These are phyloP conservation scores for Leptographium wingfieldii DNA, from an alignment of 2,329 filamentous ascomycete species.

Conservation along the genomic window DNA sequence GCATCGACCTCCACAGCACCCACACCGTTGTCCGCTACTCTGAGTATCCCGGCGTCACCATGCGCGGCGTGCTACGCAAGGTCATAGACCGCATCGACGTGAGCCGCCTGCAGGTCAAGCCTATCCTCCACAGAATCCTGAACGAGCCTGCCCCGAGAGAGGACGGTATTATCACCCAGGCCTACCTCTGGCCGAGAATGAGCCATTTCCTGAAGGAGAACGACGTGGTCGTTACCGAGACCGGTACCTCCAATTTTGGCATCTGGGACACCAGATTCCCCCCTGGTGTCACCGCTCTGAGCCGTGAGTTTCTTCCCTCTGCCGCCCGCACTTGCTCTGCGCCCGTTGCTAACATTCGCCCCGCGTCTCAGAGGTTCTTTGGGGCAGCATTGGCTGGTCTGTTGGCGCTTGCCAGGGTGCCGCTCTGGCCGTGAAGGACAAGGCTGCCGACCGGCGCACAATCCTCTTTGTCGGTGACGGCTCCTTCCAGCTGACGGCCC, in stretches of 20 bases:
- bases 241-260: conserved; percentile 78
- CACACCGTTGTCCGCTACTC: conserved; percentile 64
- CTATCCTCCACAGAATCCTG: conserved; percentile 40
- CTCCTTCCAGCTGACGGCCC: conserved; percentile 71
- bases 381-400: conserved; percentile 53
- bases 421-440: conserved; percentile 50
- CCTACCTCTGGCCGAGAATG: conserved; percentile 13
- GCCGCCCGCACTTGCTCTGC: background rate
- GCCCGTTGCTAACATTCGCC: background rate
- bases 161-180: conserved; percentile 11
- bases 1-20: conserved; percentile 70
- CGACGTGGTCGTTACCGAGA: conserved; percentile 77
- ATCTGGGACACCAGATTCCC: conserved; percentile 80
- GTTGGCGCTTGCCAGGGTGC: conserved; percentile 50
- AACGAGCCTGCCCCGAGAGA: conserved; percentile 8
- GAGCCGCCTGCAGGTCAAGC: conserved; percentile 41
- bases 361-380: conserved; percentile 29
- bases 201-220: conserved; percentile 27
- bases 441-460: conserved; percentile 44
- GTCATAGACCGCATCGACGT: conserved; percentile 48
- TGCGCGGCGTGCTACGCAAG: conserved; percentile 66
- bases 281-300: conserved; percentile 43
- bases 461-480: conserved; percentile 86
- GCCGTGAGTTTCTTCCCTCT: conserved; percentile 34
- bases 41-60: conserved; percentile 63